A percentile compares a stretch with the other conserved stretches of the same genome.
phyloP scores from a whole-genome alignment of 805 yeast species.

The Cyberlindnera japonica region DNA sequence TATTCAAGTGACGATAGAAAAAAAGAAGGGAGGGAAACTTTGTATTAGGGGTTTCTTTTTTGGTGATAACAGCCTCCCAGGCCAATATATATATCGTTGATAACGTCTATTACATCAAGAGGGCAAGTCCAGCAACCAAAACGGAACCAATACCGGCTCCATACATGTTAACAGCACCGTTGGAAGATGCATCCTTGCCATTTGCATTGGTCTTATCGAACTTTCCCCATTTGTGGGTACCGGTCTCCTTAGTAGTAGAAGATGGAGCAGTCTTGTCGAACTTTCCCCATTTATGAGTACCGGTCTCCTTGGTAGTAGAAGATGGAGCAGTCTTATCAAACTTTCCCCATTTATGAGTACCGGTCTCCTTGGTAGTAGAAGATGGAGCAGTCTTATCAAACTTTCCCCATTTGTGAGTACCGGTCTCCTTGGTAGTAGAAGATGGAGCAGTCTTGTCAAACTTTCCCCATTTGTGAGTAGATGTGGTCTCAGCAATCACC shows the following conservation, averaged over 20 bases:
- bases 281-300: constrained; percentile 51
- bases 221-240: constrained; percentile 57
- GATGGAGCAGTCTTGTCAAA: constrained; percentile 31
- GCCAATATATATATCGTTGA: no score
- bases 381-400: constrained; percentile 45
- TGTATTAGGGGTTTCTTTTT: not conserved
- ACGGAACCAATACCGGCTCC: constrained; percentile 42
- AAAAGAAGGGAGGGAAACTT: not conserved
- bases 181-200: constrained; percentile 25
- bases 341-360: constrained; percentile 50
- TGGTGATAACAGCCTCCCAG: no score
- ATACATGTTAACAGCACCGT: constrained; percentile 23
- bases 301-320: constrained; percentile 33
- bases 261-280: constrained; percentile 50
- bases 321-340: constrained; percentile 44
- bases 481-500: constrained; percentile 29
- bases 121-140: constrained; percentile 47
- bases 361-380: constrained; percentile 33
- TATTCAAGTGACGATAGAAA: not conserved
- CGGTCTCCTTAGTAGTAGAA: constrained; percentile 34
- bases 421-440: constrained; percentile 30
- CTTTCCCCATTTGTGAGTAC: constrained; percentile 57
- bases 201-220: constrained; percentile 41
- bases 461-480: constrained; percentile 53
- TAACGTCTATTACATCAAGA: constrained; percentile 43